Conservation (phyloP, 257 asterid species). For the Capsicum baccatum region DNA sequence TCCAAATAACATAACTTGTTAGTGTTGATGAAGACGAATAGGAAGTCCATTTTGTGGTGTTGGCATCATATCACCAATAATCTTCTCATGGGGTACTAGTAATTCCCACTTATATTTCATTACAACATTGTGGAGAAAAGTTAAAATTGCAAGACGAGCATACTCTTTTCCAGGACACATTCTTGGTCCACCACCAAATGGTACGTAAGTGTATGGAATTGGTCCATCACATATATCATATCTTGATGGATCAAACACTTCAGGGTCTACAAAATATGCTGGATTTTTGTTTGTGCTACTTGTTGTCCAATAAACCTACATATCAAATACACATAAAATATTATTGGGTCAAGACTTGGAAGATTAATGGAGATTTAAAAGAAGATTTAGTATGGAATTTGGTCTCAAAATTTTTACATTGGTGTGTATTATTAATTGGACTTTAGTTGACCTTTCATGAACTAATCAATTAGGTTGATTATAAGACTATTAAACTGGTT, state of each 20-base stretch:
- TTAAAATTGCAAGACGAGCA: conserved; percentile 63
- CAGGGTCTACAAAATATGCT: conserved; percentile 55
- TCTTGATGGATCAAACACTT: conserved; percentile 66
- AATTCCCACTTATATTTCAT: conserved; percentile 66
- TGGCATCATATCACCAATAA: conserved; percentile 85
- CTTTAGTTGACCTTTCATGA: not conserved
- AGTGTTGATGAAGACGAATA: conserved; percentile 38
- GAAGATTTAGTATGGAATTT: not conserved
- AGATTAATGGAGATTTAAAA: not conserved
- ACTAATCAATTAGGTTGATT: not conserved
- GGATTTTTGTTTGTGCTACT: conserved; percentile 67
- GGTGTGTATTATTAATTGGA: not conserved
- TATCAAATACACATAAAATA: not conserved
- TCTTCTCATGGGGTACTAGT: conserved; percentile 62
- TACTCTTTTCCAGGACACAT: conserved; percentile 83
- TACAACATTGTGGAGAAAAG: conserved; percentile 63
- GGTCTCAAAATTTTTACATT: not conserved
- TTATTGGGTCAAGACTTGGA: no score
- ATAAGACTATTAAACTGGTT: not conserved
- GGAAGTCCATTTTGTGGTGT: conserved; percentile 72
- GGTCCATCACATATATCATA: conserved; percentile 51
- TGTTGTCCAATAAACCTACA: conserved; percentile 73
- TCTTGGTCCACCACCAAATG: conserved; percentile 84
- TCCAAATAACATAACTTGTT: not conserved
- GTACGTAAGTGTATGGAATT: conserved; percentile 59